These are phyloP conservation scores for Crithidia brevicula DNA, from an alignment of 208 protist species.

Conservation along the genomic window DNA sequence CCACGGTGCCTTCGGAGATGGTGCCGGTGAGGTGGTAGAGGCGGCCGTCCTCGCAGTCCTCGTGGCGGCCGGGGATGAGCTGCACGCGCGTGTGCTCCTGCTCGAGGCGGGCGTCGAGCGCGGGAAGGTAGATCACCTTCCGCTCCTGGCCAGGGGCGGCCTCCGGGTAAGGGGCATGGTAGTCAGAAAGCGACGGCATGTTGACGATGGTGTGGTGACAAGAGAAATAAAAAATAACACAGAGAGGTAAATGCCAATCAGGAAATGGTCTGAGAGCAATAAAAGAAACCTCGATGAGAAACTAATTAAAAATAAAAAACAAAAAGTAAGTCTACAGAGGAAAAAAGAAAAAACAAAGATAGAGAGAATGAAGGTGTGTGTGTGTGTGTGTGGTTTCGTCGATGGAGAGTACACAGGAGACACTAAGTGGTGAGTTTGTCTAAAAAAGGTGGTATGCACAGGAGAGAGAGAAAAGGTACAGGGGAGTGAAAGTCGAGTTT, in stretches of 20 bases:
- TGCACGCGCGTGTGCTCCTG: conserved; percentile 59
- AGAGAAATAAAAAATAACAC: neutral
- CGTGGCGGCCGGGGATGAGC: conserved; percentile 67
- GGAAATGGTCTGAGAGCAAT: neutral
- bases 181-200: conserved; percentile 56
- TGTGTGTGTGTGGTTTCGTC: too few species aligned
- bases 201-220: neutral
- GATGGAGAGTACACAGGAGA: too few species aligned
- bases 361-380: neutral
- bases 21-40: conserved; percentile 49
- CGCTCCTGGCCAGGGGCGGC: conserved; percentile 64
- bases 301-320: neutral
- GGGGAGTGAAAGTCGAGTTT: neutral
- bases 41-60: conserved; percentile 55
- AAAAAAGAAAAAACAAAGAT: neutral
- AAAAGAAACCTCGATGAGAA: neutral
- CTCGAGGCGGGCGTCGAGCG: conserved; percentile 32
- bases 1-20: conserved; percentile 43
- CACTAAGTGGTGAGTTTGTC: too few species aligned
- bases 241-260: neutral
- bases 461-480: too few species aligned
- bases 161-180: conserved; percentile 68
- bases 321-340: neutral
- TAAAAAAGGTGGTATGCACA: too few species aligned
- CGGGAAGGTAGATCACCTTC: conserved; percentile 76